Conservation (phyloP, 352 stramenopile genomes). For the Elongisporangium prolatum region DNA sequence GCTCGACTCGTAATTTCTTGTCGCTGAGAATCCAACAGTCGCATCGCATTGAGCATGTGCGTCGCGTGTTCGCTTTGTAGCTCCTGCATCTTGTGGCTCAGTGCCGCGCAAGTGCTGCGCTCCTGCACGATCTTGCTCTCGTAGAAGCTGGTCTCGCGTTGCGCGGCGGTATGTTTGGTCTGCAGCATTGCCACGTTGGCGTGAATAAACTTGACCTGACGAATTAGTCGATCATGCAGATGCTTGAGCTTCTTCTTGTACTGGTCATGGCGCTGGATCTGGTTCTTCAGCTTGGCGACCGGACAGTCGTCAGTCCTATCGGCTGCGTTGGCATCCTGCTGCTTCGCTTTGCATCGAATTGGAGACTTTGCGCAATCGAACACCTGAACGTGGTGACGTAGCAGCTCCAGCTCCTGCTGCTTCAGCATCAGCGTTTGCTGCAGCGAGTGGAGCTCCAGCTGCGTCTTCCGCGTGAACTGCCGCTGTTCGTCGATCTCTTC, state of each 20-base stretch:
- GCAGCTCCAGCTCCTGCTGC: constrained; percentile 28
- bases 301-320: not conserved
- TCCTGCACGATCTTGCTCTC: constrained; percentile 32
- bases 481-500: constrained; percentile 60
- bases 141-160: constrained; percentile 27
- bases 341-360: constrained; percentile 1
- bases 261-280: constrained; percentile 35
- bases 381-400: constrained; percentile 28
- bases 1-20: constrained; percentile 42
- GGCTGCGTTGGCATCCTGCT: constrained; percentile 1
- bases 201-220: constrained; percentile 26
- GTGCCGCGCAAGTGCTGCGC: constrained; percentile 23
- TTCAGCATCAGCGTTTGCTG: constrained; percentile 25
- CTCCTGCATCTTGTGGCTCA: constrained; percentile 19
- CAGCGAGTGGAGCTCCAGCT: constrained; percentile 40
- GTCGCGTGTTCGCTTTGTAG: constrained; percentile 15
- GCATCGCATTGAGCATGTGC: constrained; percentile 23
- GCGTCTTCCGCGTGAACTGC: constrained; percentile 30
- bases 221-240: constrained; percentile 37
- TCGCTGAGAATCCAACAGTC: constrained; percentile 39
- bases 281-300: constrained; percentile 24
- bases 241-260: constrained; percentile 54
- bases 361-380: constrained; percentile 11
- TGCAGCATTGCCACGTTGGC: constrained; percentile 32
- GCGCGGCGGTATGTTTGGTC: constrained; percentile 16